Base-by-base conservation (phyloP, 2,329 filamentous ascomycete genomes). In the Aspergillus ochraceus region DNA sequence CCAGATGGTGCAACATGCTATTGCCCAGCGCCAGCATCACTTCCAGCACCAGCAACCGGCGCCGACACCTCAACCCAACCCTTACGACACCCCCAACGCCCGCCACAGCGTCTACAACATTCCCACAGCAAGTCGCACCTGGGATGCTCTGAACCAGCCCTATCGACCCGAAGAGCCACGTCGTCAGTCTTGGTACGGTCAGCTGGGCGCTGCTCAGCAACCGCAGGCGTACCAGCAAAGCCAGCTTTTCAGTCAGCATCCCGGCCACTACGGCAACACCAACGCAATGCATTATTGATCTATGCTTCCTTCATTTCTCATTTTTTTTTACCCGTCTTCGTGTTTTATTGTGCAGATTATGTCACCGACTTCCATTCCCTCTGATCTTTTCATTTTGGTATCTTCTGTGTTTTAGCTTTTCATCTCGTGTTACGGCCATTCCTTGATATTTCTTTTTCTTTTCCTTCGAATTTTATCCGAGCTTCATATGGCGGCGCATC, bases 1-100 rank as follows among this genome's bases (percentile, higher is more conserved):
- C 49, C 86, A 88, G 59, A 86, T 88, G 60, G 89, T 92, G 8
- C 88, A 92, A 64, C 84, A 90, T 61, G 90, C 89, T 0, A 91
- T 92, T 69, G 81, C 83, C 49, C 87, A 90, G 71, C 82, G 87
- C 29, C 87, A 90, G 68, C 84, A 87, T 56, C 83, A 79, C 60
- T 72, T 72, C 30, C 76, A 79, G 57, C 70, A 70, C 52, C 75
- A 76, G 61, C 76, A 73, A 61, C 76, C 73, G 61, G 74, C 71
- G 47, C 72, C 67, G 6, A 45, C 52, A 9, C 61, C 64, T 4
- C 58, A 60, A 22, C 51, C 54, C 14, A 57, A 56, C 8, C 50
- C 57, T 4, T 63, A 68, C 50, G 62, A 58, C n/a, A 26, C 57
- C 30, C 64, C 59, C 42, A 54, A 54, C 49, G 65, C 57, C 30